Evolutionary conservation across 2,329 filamentous ascomycete species (phyloP).

Genomic region (Pseudogymnoascus destructans): DNA sequence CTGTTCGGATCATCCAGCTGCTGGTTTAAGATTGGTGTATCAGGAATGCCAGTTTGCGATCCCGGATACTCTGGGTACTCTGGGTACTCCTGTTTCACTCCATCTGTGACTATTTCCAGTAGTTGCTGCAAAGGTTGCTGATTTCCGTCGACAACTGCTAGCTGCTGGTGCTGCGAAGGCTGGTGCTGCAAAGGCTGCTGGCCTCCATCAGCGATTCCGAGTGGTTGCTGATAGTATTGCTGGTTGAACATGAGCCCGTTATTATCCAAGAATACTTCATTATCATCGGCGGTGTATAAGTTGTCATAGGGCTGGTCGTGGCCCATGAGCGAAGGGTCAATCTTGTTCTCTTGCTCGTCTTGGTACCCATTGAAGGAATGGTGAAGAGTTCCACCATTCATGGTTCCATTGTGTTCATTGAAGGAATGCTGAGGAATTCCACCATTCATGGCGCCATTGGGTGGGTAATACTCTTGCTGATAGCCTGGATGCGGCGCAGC

Average conservation of each 20-base stretch:
- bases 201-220: neutral
- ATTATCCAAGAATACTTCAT: conserved; percentile 17
- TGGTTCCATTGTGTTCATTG: conserved; percentile 10
- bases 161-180: neutral
- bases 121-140: neutral
- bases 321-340: conserved; percentile 22
- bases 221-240: conserved; percentile 12
- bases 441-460: conserved; percentile 3
- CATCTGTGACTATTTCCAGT: neutral
- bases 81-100: neutral
- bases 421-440: neutral
- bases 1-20: conserved; percentile 21
- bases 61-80: neutral
- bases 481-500: conserved; percentile 26
- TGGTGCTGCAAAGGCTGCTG: neutral
- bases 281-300: conserved; percentile 15
- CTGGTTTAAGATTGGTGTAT: conserved; percentile 10
- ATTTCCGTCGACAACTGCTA: neutral
- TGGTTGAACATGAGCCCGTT: conserved; percentile 15
- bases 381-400: neutral
- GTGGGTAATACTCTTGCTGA: conserved; percentile 16
- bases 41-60: neutral
- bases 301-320: conserved; percentile 17
- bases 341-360: conserved; percentile 17
- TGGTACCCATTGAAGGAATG: neutral